phyloP scores from a whole-genome alignment of 2,329 filamentous ascomycete species.

The Hansfordia pulvinata region DNA sequence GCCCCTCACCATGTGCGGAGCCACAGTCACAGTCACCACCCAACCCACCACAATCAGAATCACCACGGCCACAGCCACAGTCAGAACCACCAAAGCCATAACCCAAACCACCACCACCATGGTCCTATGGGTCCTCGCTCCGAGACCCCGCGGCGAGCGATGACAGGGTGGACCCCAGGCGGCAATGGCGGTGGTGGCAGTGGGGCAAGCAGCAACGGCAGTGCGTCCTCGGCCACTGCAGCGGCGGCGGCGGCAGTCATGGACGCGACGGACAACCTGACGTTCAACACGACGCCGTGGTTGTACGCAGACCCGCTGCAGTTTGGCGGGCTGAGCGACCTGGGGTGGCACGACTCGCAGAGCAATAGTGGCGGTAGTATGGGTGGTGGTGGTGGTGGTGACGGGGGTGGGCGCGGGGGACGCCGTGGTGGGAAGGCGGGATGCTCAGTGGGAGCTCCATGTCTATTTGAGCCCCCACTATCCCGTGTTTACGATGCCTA shows the following conservation, averaged over 20 bases:
- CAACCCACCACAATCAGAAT: not conserved
- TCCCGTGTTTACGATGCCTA: too few species aligned
- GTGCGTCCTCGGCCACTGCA: not conserved
- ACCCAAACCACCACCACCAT: too few species aligned
- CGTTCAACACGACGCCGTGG: conserved; percentile 27
- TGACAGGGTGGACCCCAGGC: too few species aligned
- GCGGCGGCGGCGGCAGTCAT: conserved; percentile 7
- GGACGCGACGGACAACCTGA: conserved; percentile 21
- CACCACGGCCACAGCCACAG: not conserved
- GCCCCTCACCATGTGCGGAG: conserved; percentile 4
- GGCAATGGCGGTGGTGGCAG: too few species aligned
- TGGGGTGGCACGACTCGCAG: conserved; percentile 18
- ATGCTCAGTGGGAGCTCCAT: too few species aligned
- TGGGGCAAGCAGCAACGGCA: not conserved
- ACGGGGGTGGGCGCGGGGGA: too few species aligned
- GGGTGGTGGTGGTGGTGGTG: not conserved
- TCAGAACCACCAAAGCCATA: too few species aligned
- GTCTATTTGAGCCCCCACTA: too few species aligned
- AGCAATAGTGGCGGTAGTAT: conserved; percentile 10
- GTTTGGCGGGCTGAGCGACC: conserved; percentile 21
- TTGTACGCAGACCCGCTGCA: conserved; percentile 26
- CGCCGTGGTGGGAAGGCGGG: conserved; percentile 25
- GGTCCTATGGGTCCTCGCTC: too few species aligned
- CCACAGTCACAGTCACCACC: not conserved
- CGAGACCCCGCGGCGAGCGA: too few species aligned